phyloP scores from a whole-genome alignment of 805 yeast genomes.

The Yarrowia keelungensis region DNA sequence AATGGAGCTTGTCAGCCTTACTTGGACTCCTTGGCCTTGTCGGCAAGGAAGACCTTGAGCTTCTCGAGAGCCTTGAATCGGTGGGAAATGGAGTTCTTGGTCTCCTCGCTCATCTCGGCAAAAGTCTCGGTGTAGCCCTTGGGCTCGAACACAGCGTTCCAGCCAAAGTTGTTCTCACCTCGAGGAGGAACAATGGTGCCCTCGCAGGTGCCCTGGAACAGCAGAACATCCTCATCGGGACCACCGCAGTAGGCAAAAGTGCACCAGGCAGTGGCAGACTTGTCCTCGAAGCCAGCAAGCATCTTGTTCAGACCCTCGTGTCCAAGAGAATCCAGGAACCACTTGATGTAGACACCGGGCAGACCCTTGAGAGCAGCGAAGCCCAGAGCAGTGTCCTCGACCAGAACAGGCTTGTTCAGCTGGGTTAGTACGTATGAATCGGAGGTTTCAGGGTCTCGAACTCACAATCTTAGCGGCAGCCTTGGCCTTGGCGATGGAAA shows the following conservation, averaged over 20 bases:
- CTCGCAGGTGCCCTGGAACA: constrained; percentile 83
- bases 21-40: constrained; percentile 28
- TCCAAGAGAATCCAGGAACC: constrained; percentile 85
- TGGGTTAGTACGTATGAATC: constrained; percentile 29
- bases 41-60: constrained; percentile 60
- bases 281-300: constrained; percentile 81
- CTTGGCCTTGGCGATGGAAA: constrained; percentile 78
- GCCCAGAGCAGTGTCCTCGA: constrained; percentile 92
- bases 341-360: constrained; percentile 95
- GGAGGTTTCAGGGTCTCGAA: constrained; percentile 3
- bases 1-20: not conserved
- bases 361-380: constrained; percentile 80
- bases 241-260: constrained; percentile 92
- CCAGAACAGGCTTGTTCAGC: constrained; percentile 81
- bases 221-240: constrained; percentile 70
- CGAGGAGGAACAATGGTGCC: constrained; percentile 80
- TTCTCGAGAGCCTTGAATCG: constrained; percentile 82
- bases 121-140: constrained; percentile 74
- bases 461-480: constrained; percentile 66
- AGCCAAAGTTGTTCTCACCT: constrained; percentile 87
- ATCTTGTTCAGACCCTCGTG: constrained; percentile 76
- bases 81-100: constrained; percentile 85
- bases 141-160: constrained; percentile 93
- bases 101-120: constrained; percentile 83
- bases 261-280: constrained; percentile 85